Conservation (phyloP, 106 monocot genomes). For the Dendrobium chrysotoxum region DNA sequence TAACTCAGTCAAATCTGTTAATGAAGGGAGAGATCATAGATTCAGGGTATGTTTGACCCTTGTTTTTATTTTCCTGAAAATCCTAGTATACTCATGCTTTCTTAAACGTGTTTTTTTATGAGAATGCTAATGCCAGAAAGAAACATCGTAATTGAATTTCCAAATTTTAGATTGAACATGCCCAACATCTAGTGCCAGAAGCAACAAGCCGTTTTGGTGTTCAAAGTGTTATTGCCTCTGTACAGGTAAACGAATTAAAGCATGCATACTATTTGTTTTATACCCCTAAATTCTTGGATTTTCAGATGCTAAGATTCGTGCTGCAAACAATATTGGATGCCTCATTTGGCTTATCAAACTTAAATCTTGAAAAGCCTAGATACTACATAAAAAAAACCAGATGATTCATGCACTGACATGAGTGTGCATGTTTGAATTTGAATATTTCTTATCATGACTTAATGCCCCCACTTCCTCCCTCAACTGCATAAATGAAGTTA, state of each 20-base stretch:
- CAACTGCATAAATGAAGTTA: no score
- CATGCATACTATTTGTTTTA: background rate
- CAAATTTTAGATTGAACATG: conserved; percentile 80
- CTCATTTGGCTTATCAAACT: background rate
- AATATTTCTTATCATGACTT: no score
- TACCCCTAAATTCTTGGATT: background rate
- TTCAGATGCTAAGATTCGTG: background rate
- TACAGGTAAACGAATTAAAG: conserved; percentile 52
- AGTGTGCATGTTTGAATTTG: no score
- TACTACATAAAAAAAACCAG: background rate
- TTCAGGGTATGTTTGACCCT: conserved; percentile 61
- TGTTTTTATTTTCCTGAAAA: background rate
- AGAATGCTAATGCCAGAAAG: background rate
- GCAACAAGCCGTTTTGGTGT: conserved; percentile 63
- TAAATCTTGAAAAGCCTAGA: background rate
- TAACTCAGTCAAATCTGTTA: conserved; percentile 32
- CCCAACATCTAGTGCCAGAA: conserved; percentile 73
- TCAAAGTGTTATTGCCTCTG: conserved; percentile 71
- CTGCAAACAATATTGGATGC: background rate
- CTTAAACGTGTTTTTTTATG: background rate
- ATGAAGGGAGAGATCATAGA: conserved; percentile 70
- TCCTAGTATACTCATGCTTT: background rate
- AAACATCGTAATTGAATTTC: background rate
- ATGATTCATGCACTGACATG: no score
- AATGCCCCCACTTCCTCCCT: no score